Conservation (phyloP, 1,139 yeast species). For the Geotrichum klebahnii region DNA sequence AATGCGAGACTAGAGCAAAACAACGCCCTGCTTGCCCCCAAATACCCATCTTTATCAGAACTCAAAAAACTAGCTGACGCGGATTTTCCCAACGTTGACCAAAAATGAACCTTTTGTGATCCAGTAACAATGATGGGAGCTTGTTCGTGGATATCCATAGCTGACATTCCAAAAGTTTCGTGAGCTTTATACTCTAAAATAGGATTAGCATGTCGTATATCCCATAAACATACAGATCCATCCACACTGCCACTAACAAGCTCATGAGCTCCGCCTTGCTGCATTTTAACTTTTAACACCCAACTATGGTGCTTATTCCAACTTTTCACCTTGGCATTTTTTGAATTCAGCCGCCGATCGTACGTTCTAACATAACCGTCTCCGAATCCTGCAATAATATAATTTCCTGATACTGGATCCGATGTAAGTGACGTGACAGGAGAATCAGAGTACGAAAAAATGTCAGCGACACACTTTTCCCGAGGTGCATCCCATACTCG, state of each 20-base stretch:
- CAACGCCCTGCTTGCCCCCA: constrained; percentile 41
- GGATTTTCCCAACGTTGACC: constrained; percentile 81
- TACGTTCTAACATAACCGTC: constrained; percentile 90
- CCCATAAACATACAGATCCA: constrained; percentile 87
- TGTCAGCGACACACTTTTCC: constrained; percentile 78
- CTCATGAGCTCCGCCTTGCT: constrained; percentile 92
- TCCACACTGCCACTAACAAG: constrained; percentile 75
- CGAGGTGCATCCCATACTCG: constrained; percentile 96
- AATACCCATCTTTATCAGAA: constrained; percentile 41
- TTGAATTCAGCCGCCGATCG: constrained; percentile 78
- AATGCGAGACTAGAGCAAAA: constrained; percentile 66
- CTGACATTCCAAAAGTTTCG: constrained; percentile 62
- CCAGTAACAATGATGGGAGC: constrained; percentile 92
- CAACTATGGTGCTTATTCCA: constrained; percentile 67
- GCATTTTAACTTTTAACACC: constrained; percentile 84
- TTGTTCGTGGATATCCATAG: constrained; percentile 86
- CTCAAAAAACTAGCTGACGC: constrained; percentile 61
- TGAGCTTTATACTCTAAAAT: constrained; percentile 58
- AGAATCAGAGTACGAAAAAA: constrained; percentile 89
- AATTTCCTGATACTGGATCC: constrained; percentile 93
- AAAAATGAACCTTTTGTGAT: constrained; percentile 70
- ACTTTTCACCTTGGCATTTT: constrained; percentile 79
- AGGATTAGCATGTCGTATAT: constrained; percentile 69
- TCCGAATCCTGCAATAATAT: constrained; percentile 86
- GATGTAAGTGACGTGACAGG: constrained; percentile 85